phyloP scores from a whole-genome alignment of 768 basidiomycete species.

The Pholiota conissans region DNA sequence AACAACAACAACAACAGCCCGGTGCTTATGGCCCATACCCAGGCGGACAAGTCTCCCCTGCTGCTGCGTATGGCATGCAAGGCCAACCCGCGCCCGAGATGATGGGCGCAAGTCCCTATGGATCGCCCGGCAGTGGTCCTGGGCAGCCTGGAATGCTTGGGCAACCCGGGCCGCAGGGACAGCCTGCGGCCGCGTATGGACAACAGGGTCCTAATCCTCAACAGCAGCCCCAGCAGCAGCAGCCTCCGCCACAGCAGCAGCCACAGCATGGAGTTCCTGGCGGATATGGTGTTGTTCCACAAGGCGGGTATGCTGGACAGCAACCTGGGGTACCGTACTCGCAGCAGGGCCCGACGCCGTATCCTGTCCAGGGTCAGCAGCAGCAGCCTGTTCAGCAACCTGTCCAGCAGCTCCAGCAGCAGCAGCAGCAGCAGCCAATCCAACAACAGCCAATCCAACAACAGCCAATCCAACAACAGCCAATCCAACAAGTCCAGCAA shows the following conservation, averaged over 20 bases:
- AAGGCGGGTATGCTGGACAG: conserved; percentile 30
- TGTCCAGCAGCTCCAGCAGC: conserved; percentile 4
- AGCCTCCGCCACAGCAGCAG: conserved; percentile 15
- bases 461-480: conserved; percentile 12
- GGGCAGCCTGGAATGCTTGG: neutral
- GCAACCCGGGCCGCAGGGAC: conserved; percentile 3
- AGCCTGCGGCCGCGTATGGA: conserved; percentile 10
- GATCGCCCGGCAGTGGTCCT: neutral
- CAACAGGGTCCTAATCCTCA: neutral
- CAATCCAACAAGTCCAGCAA: conserved; percentile 7
- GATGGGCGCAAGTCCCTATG: neutral
- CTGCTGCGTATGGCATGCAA: conserved; percentile 10
- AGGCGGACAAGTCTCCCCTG: neutral
- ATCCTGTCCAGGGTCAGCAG: conserved; percentile 32
- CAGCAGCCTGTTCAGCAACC: conserved; percentile 16
- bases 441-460: conserved; percentile 11
- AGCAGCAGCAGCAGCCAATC: conserved; percentile 13
- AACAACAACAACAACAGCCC: conserved; percentile 39
- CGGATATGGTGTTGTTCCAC: conserved; percentile 26
- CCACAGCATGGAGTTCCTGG: conserved; percentile 20
- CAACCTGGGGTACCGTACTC: conserved; percentile 36
- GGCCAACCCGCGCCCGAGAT: conserved; percentile 16
- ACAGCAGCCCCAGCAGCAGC: conserved; percentile 3
- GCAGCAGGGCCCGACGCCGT: conserved; percentile 39
- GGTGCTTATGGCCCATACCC: conserved; percentile 5